phyloP scores from a whole-genome alignment of 148 eudicot genomes.

The Chenopodium quinoa region DNA sequence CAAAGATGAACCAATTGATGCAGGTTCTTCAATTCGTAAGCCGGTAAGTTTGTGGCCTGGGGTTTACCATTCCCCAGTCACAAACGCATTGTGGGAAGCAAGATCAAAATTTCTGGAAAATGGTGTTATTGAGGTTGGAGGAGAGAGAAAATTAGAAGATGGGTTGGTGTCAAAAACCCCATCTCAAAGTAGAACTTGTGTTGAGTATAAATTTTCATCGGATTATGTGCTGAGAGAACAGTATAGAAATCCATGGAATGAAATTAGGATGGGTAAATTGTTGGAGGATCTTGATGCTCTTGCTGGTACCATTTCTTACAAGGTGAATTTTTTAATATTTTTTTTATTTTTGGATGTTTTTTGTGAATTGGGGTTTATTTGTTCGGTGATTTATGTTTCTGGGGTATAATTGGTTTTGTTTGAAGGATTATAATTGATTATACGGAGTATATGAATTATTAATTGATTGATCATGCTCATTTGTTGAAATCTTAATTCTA shows the following conservation, averaged over 20 bases:
- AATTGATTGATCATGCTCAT: neutral
- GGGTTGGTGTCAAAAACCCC: constrained; percentile 55
- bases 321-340: constrained; percentile 35
- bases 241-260: constrained; percentile 91
- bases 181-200: constrained; percentile 60
- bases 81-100: constrained; percentile 93
- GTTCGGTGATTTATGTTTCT: neutral
- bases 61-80: constrained; percentile 85
- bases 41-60: constrained; percentile 92
- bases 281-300: constrained; percentile 97
- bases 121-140: constrained; percentile 10
- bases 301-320: constrained; percentile 85
- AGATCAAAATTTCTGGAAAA: constrained; percentile 59
- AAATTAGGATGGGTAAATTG: constrained; percentile 78
- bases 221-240: constrained; percentile 82
- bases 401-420: neutral
- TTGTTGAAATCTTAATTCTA: neutral
- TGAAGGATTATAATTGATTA: neutral
- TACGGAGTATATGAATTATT: neutral
- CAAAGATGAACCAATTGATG: constrained; percentile 48
- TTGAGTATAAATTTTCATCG: constrained; percentile 57
- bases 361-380: neutral
- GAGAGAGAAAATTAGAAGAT: neutral
- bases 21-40: constrained; percentile 66
- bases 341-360: neutral